Conservation (phyloP, 2,329 filamentous ascomycete genomes). For the Epichloe hybrida region DNA sequence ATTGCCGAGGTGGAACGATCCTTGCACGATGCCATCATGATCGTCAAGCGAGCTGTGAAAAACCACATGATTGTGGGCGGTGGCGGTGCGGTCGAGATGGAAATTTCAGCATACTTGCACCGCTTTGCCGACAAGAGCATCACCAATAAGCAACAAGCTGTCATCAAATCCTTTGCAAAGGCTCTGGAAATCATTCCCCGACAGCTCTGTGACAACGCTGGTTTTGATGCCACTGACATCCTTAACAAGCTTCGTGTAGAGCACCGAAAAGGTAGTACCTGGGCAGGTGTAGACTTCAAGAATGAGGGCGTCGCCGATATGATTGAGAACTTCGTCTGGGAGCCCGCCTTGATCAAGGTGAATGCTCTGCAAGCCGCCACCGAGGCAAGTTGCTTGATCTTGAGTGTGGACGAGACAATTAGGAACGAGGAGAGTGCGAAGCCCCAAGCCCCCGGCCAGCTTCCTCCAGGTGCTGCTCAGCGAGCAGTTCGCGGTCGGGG, state of each 20-base stretch:
- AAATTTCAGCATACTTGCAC: slow-evolving; percentile 87
- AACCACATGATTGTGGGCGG: slow-evolving; percentile 91
- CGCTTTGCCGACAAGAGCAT: slow-evolving; percentile 86
- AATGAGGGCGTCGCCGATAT: slow-evolving; percentile 90
- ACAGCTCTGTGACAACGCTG: slow-evolving; percentile 95
- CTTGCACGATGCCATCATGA: slow-evolving; percentile 98
- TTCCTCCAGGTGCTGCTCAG: slow-evolving; percentile 76
- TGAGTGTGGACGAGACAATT: slow-evolving; percentile 97
- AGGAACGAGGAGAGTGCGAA: slow-evolving; percentile 87
- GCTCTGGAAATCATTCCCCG: slow-evolving; percentile 92
- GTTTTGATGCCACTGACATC: slow-evolving; percentile 96
- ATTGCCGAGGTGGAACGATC: slow-evolving; percentile 97
- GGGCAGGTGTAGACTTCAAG: slow-evolving; percentile 92
- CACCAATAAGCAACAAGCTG: slow-evolving; percentile 86
- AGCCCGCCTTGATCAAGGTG: slow-evolving; percentile 88
- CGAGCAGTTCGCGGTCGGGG: slow-evolving; percentile 72
- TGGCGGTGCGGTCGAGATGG: slow-evolving; percentile 93
- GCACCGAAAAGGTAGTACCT: slow-evolving; percentile 82
- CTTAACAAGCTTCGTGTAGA: slow-evolving; percentile 92
- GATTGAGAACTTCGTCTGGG: slow-evolving; percentile 93
- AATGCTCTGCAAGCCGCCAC: slow-evolving; percentile 95
- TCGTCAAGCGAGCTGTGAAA: slow-evolving; percentile 94
- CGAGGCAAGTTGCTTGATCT: slow-evolving; percentile 87
- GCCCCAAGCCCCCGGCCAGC: slow-evolving; percentile 66
- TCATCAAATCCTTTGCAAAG: slow-evolving; percentile 97